Percentiles rank a stretch among this genome's conserved stretches.
Conservation (phyloP, 345 rosid genomes). For the Ricinus communis region DNA sequence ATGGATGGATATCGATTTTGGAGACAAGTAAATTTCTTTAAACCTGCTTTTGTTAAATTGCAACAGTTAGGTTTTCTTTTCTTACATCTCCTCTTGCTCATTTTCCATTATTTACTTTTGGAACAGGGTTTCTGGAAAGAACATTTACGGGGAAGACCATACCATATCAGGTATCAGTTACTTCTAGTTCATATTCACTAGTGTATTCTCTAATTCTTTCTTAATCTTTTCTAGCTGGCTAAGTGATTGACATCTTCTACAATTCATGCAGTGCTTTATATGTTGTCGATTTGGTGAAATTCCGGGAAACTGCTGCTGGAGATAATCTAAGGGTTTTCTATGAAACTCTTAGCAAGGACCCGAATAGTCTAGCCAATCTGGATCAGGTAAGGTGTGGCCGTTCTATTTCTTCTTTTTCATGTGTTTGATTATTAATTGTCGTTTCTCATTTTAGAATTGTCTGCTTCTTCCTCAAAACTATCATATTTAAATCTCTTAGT, state of each 20-base stretch:
- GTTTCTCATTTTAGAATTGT: background rate
- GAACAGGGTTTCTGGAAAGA: constrained; percentile 98
- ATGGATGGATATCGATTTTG: constrained; percentile 99
- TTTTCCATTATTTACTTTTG: constrained; percentile 16
- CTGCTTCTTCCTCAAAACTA: background rate
- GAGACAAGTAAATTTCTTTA: constrained; percentile 63
- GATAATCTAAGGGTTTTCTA: constrained; percentile 94
- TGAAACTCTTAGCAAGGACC: constrained; percentile 99
- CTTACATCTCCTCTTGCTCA: constrained; percentile 8
- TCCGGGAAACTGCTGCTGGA: constrained; percentile 97
- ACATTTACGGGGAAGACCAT: constrained; percentile 85
- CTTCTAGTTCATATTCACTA: background rate
- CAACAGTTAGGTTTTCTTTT: too few species aligned
- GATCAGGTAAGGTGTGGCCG: constrained; percentile 58
- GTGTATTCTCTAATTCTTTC: background rate
- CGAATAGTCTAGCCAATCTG: constrained; percentile 92
- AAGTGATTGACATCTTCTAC: constrained; percentile 27
- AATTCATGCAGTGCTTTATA: constrained; percentile 76
- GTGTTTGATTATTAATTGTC: constrained; percentile 7
- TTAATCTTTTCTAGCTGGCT: background rate
- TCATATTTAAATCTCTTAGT: background rate
- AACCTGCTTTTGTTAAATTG: background rate
- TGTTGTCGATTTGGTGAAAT: constrained; percentile 88
- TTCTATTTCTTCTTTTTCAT: background rate
- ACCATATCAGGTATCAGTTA: constrained; percentile 79